Conservation (phyloP, 306 rosid genomes). For the Cucurbita ficifolia region DNA sequence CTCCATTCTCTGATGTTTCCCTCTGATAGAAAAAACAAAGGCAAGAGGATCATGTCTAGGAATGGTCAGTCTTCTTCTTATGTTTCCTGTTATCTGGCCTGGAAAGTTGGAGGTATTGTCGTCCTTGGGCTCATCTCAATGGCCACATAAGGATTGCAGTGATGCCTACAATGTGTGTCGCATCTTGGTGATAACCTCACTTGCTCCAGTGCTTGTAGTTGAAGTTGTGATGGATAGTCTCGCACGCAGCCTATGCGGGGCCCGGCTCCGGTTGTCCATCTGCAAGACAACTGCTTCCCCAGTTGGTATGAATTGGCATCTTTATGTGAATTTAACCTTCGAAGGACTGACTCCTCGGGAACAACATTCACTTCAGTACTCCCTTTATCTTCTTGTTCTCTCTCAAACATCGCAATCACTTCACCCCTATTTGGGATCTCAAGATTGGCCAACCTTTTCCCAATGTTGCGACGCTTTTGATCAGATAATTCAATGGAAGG, state of each 20-base stretch:
- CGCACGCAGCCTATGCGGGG: slow-evolving; percentile 89
- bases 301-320: slow-evolving; percentile 66
- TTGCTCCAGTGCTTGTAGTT: slow-evolving; percentile 68
- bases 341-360: slow-evolving; percentile 56
- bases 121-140: background rate
- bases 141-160: slow-evolving; percentile 20
- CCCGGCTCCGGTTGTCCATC: slow-evolving; percentile 98
- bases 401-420: slow-evolving; percentile 19
- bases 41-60: slow-evolving; percentile 3
- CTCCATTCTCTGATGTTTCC: background rate
- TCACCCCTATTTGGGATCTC: slow-evolving; percentile 36
- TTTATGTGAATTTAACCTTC: slow-evolving; percentile 66
- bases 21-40: background rate
- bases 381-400: slow-evolving; percentile 23
- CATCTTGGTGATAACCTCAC: slow-evolving; percentile 77
- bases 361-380: slow-evolving; percentile 31
- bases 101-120: background rate
- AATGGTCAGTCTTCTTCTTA: slow-evolving; percentile 3
- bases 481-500: slow-evolving; percentile 16
- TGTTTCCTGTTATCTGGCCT: background rate
- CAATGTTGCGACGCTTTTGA: slow-evolving; percentile 14
- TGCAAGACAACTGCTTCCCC: slow-evolving; percentile 83
- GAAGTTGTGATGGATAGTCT: slow-evolving; percentile 83
- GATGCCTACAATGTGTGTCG: slow-evolving; percentile 16
- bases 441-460: slow-evolving; percentile 31